These are phyloP conservation scores for Chaetomiaceae sp. DNA, from an alignment of 2,329 filamentous ascomycete species.

Conservation along the genomic window DNA sequence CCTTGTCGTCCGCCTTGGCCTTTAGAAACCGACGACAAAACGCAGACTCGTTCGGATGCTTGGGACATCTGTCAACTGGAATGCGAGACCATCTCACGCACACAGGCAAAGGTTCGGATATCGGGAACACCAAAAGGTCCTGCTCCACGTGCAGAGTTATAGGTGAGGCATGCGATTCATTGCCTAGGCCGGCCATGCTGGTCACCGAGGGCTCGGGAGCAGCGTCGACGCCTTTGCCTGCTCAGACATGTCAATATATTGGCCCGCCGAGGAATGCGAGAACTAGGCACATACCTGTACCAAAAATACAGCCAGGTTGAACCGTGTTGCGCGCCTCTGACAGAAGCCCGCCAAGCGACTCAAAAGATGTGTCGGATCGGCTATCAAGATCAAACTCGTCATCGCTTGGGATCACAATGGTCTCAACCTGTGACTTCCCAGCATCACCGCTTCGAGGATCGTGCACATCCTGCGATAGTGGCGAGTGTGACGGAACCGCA, in stretches of 20 bases:
- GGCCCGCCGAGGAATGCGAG: not conserved
- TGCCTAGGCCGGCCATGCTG: slow-evolving; percentile 12
- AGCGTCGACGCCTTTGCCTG: slow-evolving; percentile 10
- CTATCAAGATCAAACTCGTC: not conserved
- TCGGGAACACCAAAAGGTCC: not conserved
- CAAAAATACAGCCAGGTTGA: not conserved
- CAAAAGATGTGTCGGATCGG: not conserved
- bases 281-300: not conserved
- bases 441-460: not conserved
- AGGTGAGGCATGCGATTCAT: slow-evolving; percentile 10
- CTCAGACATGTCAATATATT: too few relatives aligned
- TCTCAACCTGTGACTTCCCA: not conserved
- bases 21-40: too few relatives aligned
- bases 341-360: not conserved
- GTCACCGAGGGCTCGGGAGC: slow-evolving; percentile 16
- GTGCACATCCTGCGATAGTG: slow-evolving; percentile 6
- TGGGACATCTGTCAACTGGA: too few relatives aligned
- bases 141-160: slow-evolving; percentile 8
- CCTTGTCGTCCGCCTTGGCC: not conserved
- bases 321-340: not conserved
- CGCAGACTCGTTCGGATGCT: too few relatives aligned
- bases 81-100: too few relatives aligned
- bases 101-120: too few relatives aligned
- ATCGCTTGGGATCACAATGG: not conserved
- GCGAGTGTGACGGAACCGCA: slow-evolving; percentile 1